phyloP scores from a whole-genome alignment of 768 basidiomycete species.

The Lentinula sp. region DNA sequence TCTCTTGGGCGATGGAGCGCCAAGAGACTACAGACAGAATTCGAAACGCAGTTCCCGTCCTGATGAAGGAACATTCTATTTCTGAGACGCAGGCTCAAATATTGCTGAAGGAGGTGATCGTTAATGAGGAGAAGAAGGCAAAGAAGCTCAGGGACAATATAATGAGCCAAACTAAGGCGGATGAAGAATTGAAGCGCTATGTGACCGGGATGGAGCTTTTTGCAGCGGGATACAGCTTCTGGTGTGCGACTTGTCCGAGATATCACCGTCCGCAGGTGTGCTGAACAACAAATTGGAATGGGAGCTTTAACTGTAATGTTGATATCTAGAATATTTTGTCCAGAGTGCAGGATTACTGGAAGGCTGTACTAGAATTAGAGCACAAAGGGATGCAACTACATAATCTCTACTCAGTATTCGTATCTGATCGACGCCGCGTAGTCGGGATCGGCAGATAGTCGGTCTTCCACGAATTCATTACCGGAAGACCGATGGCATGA shows the following conservation, averaged over 20 bases:
- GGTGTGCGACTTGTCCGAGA: conserved; percentile 6
- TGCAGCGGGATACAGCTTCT: conserved; percentile 4
- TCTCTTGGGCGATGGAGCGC: conserved; percentile 8
- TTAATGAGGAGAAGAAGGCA: not conserved
- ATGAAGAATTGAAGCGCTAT: not conserved
- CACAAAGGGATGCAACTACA: too few species aligned
- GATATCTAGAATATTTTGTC: too few species aligned
- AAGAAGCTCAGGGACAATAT: not conserved
- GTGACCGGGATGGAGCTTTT: not conserved
- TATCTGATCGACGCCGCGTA: too few species aligned
- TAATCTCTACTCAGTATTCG: too few species aligned
- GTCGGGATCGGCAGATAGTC: too few species aligned
- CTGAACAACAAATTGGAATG: too few species aligned
- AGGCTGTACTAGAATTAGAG: too few species aligned
- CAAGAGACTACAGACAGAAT: conserved; percentile 1
- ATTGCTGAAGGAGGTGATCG: conserved; percentile 2
- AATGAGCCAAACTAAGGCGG: not conserved
- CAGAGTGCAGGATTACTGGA: too few species aligned
- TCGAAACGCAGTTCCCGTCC: conserved; percentile 1
- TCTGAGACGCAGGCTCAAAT: not conserved
- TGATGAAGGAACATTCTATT: conserved; percentile 5
- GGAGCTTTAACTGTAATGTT: too few species aligned
- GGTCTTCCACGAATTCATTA: too few species aligned
- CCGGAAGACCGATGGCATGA: too few species aligned
- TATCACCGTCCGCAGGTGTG: not conserved